phyloP scores from a whole-genome alignment of 345 rosid species.

The Salix exigua region DNA sequence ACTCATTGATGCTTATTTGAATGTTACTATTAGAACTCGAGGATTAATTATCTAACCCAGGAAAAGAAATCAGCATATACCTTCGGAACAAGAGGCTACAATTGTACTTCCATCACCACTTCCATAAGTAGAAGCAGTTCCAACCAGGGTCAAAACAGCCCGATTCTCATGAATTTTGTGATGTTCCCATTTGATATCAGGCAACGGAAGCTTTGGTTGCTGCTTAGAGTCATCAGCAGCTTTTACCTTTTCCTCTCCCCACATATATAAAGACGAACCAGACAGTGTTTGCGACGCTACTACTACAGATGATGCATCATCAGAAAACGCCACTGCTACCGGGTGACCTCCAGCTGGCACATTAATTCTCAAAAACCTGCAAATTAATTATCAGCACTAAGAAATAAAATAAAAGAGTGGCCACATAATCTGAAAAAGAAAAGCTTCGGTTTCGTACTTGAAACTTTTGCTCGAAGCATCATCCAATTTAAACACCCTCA shows the following conservation, averaged over 20 bases:
- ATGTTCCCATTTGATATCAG: constrained; percentile 81
- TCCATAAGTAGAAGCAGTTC: constrained; percentile 80
- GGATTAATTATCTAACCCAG: not conserved
- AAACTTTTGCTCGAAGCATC: constrained; percentile 94
- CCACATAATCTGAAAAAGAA: not conserved
- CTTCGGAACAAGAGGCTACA: constrained; percentile 91
- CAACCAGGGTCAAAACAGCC: constrained; percentile 58
- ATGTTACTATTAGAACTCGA: not conserved
- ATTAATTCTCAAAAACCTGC: constrained; percentile 74
- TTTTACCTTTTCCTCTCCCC: constrained; percentile 72
- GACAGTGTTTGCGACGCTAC: constrained; percentile 59
- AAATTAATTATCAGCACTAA: constrained; percentile 6
- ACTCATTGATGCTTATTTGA: not conserved
- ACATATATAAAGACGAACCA: constrained; percentile 81
- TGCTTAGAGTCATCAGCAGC: constrained; percentile 48
- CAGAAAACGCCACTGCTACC: constrained; percentile 66
- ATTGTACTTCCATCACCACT: constrained; percentile 80
- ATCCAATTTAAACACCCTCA: constrained; percentile 84
- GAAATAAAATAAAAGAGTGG: not conserved
- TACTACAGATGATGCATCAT: constrained; percentile 71
- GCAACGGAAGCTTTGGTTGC: constrained; percentile 74
- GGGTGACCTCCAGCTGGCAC: constrained; percentile 91
- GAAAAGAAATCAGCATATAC: constrained; percentile 22
- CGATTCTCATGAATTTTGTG: constrained; percentile 66
- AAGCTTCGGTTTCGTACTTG: constrained; percentile 47